Evolutionary conservation across 257 asterid species (phyloP), one percentile per base, ranked within the genome.

Genomic region (Salvia hispanica): DNA sequence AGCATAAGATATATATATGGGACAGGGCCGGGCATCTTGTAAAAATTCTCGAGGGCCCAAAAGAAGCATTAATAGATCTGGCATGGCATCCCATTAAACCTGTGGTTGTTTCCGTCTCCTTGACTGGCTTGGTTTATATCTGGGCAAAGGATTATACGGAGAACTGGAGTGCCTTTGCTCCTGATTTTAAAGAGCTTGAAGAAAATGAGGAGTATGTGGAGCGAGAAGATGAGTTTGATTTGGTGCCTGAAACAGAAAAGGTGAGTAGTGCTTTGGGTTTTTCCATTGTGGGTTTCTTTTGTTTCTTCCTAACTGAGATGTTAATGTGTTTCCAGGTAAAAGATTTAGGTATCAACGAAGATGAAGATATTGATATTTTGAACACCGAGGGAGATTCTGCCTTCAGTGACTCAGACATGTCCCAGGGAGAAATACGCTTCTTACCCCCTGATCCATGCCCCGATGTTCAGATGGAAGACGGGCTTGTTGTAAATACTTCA

Each of bases 71-170:
- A 51, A 80, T 85, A 67, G 98, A 91, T 85, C 79, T 91, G 77
- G 86, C 90, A 15, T 91, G 98, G 98, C 98, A 91, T 83, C 98
- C 98, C 52, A 88, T 88, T 58, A 88, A 74, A 74, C 98, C 98
- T n/a, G 54, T 91, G 59, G 93, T 91, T 58, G 88, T 84, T 57
- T 91, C 98, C 62, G 96, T 89, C 74, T 91, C 98, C 53, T 76
- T 91, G 76, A 71, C 86, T 72, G 98, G 98, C 37, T 79, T 85
- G 79, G 93, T 82, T 37, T 91, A 91, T 79, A 89, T 91, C 42
- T 91, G 98, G 98, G 98, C 98, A n/a, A 89, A 91, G 78, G 98
- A 91, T 77, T 85, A 87, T 73, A 89, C 95, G 28, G 98, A 91
- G 80, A 91, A 91, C 77, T 91, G 98, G 98, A 91, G 98, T 71